Evolutionary conservation across 495 filamentous ascomycete genomes (phyloP).

Genomic region (Penicillium silybi): DNA sequence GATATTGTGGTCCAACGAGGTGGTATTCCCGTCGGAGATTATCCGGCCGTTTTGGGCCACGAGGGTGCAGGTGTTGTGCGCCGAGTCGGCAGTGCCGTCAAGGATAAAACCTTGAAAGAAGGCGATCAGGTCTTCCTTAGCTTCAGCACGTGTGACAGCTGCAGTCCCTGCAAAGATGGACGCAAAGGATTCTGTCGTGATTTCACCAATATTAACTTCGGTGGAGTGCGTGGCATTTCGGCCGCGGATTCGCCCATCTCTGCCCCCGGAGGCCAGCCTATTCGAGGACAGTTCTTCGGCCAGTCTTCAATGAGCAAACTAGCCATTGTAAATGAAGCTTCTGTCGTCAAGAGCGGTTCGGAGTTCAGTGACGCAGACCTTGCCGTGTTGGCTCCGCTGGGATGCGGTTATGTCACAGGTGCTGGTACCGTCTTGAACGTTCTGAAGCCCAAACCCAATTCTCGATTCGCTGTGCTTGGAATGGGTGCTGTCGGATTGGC

Average conservation of each 20-base stretch:
- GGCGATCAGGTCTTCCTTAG: constrained; percentile 48
- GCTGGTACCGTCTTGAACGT: constrained; percentile 42
- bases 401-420: constrained; percentile 47
- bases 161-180: constrained; percentile 20
- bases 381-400: constrained; percentile 36
- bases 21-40: constrained; percentile 27
- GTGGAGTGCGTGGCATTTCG: constrained; percentile 19
- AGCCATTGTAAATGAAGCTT: constrained; percentile 29
- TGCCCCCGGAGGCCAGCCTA: constrained; percentile 20
- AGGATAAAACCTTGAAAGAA: constrained; percentile 30
- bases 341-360: constrained; percentile 26
- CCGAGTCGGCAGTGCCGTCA: constrained; percentile 38
- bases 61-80: constrained; percentile 50
- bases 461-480: constrained; percentile 34
- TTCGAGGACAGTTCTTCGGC: constrained; percentile 41
- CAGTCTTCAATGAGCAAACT: constrained; percentile 38
- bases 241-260: constrained; percentile 16
- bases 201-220: constrained; percentile 38
- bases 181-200: constrained; percentile 25
- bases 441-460: constrained; percentile 20
- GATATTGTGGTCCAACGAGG: constrained; percentile 36
- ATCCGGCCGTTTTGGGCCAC: constrained; percentile 47
- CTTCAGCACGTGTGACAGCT: constrained; percentile 38
- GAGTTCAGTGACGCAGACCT: constrained; percentile 21
- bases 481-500: constrained; percentile 43